Base-by-base conservation (phyloP, 768 basidiomycete species). In the Leccinum variicolor region DNA sequence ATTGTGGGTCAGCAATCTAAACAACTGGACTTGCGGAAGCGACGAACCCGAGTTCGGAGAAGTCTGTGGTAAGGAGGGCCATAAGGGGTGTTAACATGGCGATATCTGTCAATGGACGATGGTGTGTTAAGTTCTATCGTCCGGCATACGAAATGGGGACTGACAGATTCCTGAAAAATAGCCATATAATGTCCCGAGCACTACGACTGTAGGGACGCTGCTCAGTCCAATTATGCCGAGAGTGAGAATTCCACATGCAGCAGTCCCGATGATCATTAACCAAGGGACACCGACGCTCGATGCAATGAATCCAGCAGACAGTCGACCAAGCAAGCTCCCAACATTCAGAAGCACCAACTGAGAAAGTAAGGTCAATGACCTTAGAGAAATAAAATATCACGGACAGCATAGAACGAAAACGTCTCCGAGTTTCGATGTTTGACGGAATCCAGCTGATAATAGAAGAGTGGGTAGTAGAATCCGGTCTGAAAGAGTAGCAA, bases 391-490 rank as follows among this genome's bases (percentile, higher is more conserved):
- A 50, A 21, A 1, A 1, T 7, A 21, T 50, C 23, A 50, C 68
- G 17, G 54, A 84, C 84, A 31, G 76, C 77, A 60, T 84, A 84
- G 59, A 85, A 84, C 0, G 84, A 80, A 6, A 85, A 69, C 13
- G 50, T 50, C 19, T 50, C 50, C 19, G 50, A 50, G 14, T 50
- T 50, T 31, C 31, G 28, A 21, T 50, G 50, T 19, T 33, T 50
- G 29, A 50, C 31, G 10, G 50, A 29, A 21, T 50, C 50, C 50
- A 50, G 19, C 17, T 50, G 50, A 26, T 33, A 50, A 31, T 50
- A 50, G 11, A 31, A 50, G n/a, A 33, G 31, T 14, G 83, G 81
- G 48, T 76, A 81, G 60, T 77, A 84, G 25, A 82, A 62, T 3
- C 79, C 79, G 4, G 69, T 60, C 7, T 77, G 67, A n/a, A 75